These are phyloP conservation scores for Filobasidium floriforme DNA, from an alignment of 768 basidiomycete species.

Conservation along the genomic window DNA sequence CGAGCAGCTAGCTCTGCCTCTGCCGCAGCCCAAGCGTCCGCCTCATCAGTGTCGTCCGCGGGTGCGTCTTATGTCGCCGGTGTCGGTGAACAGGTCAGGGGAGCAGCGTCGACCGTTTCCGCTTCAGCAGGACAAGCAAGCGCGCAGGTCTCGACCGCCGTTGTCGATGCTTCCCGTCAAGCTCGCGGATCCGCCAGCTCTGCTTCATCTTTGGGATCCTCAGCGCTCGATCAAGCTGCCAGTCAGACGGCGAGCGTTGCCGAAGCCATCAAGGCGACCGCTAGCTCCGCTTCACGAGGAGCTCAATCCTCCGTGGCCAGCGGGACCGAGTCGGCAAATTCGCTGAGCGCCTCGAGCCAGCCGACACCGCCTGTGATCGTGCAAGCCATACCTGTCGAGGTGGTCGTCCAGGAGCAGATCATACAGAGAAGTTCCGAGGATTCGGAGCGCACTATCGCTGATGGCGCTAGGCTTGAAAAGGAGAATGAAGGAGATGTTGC, in stretches of 20 bases:
- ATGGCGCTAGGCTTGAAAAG: not conserved
- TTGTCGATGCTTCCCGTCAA: not conserved
- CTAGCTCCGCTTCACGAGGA: not conserved
- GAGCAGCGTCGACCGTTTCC: constrained; percentile 2
- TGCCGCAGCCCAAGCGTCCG: not conserved
- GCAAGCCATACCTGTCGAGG: not conserved
- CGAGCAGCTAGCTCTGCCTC: not conserved
- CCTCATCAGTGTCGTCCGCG: not conserved
- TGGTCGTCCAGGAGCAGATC: not conserved
- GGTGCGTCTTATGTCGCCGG: not conserved
- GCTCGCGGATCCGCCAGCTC: not conserved
- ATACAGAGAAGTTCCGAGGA: not conserved
- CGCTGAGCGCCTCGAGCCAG: not conserved
- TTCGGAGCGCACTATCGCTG: not conserved
- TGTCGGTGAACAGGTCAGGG: constrained; percentile 4
- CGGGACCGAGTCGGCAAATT: not conserved
- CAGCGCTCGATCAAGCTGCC: not conserved
- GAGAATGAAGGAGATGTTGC: not conserved
- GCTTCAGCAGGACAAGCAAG: not conserved
- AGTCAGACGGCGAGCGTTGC: not conserved
- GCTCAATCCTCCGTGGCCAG: not conserved
- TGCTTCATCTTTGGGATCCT: not conserved
- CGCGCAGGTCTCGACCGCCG: not conserved
- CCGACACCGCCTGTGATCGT: not conserved
- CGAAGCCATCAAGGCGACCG: not conserved